Conservation (phyloP, 2,329 filamentous ascomycete species). For the Lachnellula willkommii region DNA sequence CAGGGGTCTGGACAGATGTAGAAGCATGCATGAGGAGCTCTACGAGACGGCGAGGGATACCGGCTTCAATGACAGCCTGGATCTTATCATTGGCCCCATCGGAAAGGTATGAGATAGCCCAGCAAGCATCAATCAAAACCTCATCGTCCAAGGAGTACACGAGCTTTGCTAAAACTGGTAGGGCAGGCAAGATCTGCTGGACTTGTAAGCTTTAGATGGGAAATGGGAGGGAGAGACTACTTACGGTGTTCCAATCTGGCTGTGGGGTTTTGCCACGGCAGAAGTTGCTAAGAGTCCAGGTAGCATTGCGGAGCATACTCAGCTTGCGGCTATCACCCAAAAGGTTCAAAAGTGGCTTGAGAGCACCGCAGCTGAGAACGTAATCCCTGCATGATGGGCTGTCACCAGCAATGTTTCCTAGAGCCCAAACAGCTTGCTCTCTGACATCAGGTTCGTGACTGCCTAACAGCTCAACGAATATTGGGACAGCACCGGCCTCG, state of each 20-base stretch:
- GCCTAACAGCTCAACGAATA: conserved; percentile 92
- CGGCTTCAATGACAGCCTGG: conserved; percentile 96
- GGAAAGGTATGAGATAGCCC: conserved; percentile 97
- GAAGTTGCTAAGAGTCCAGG: conserved; percentile 99
- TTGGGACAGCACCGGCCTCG: conserved; percentile 94
- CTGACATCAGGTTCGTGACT: conserved; percentile 97
- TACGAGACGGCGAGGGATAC: conserved; percentile 91
- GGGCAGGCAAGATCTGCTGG: conserved; percentile 79
- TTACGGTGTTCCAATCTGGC: conserved; percentile 92
- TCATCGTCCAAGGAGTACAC: conserved; percentile 98
- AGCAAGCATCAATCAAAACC: conserved; percentile 97
- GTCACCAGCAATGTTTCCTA: conserved; percentile 98
- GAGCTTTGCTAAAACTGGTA: conserved; percentile 92
- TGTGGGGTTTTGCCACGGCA: conserved; percentile 99
- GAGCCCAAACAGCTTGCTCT: conserved; percentile 96
- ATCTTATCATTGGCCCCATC: conserved; percentile 99
- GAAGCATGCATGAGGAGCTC: conserved; percentile 98
- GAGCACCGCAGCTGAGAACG: conserved; percentile 82
- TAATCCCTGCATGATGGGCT: conserved; percentile 97
- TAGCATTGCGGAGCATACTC: conserved; percentile 98
- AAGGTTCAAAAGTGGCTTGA: conserved; percentile 82
- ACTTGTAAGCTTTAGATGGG: conserved; percentile 27
- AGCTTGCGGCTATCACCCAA: conserved; percentile 97
- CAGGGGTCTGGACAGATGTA: conserved; percentile 95
- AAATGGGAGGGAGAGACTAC: conserved; percentile 31